Evolutionary conservation across 1,284 basidiomycete genomes (phyloP), one percentile per base, ranked within the genome.

Genomic region (Heterobasidion irregulare): DNA sequence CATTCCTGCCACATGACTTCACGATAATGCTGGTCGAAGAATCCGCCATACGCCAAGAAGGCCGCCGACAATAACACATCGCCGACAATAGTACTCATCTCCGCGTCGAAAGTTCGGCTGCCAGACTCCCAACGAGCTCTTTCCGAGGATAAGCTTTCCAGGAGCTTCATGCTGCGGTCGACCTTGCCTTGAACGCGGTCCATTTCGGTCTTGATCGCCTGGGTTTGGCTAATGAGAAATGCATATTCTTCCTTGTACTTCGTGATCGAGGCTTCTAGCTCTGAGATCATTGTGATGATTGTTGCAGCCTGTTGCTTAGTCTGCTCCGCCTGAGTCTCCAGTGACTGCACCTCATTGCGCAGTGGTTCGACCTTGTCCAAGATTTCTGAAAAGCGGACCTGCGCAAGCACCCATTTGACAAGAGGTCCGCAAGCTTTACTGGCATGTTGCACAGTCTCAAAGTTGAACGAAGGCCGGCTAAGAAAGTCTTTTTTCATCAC

Each of bases 171-270:
- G 67, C 94, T 97, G 58, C 97, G 87, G 64, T 97, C 91, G 47
- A 99, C 97, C 71, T 98, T 98, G 72, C 86, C 86, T 70, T 98
- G 92, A 1, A 99, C 97, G 43, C 92, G 86, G 64, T 98, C 94
- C 96, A 99, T 99, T 72, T 99, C 97, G 47, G 79, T 80, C 71
- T 97, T 98, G 80, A 99, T 98, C 4, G 94, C 86, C 69, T 99
- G 94, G 0, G 92, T 96, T 70, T 99, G 93, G 67, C 93, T 94
- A 72, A 99, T 98, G 57, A 99, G 84, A 7, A 92, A 76, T 0
- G 98, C 97, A 63, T 99, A 99, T 69, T 99, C 97, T 51, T 95
- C 91, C 75, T 99, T 99, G 82, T 99, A 99, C 57, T 77, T 81
- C 33, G 81, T 88, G 65, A 99, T 99, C 70, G 94, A 96, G 50